Conservation (phyloP, 257 asterid species). For the Linaria vulgaris region DNA sequence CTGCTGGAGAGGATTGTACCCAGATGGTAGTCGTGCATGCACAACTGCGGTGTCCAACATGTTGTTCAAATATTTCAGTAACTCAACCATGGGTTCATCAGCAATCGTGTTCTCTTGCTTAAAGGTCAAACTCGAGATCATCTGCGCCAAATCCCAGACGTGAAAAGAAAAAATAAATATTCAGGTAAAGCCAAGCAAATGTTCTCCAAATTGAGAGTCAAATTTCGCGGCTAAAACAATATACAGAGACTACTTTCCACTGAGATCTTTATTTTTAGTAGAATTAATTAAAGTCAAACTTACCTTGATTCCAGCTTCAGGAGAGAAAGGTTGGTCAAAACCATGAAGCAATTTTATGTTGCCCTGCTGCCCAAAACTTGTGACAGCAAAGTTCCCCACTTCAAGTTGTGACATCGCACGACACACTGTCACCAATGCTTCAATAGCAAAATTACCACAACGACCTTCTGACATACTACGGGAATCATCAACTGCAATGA, state of each 20-base stretch:
- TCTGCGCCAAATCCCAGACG: slow-evolving; percentile 39
- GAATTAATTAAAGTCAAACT: slow-evolving; percentile 15
- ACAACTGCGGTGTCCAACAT: slow-evolving; percentile 64
- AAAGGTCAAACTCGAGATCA: slow-evolving; percentile 89
- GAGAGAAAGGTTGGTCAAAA: slow-evolving; percentile 80
- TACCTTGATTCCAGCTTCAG: slow-evolving; percentile 90
- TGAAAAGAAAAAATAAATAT: slow-evolving; percentile 14
- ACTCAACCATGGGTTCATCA: slow-evolving; percentile 81
- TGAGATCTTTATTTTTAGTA: not conserved
- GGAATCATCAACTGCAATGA: slow-evolving; percentile 95
- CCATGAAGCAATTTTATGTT: slow-evolving; percentile 74
- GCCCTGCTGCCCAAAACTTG: slow-evolving; percentile 94
- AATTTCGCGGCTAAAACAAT: not conserved
- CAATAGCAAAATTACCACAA: slow-evolving; percentile 79
- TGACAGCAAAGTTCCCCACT: slow-evolving; percentile 83
- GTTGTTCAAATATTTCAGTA: slow-evolving; percentile 67
- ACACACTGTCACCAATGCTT: slow-evolving; percentile 91
- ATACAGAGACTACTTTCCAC: not conserved
- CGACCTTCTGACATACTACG: slow-evolving; percentile 82
- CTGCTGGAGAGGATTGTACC: slow-evolving; percentile 90
- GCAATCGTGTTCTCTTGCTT: slow-evolving; percentile 81
- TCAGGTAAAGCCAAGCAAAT: not conserved
- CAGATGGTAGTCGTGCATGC: slow-evolving; percentile 79
- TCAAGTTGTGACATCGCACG: slow-evolving; percentile 98
- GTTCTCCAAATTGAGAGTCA: not conserved